These are phyloP conservation scores for Pichia nakasei DNA, from an alignment of 805 yeast species.

Conservation along the genomic window DNA sequence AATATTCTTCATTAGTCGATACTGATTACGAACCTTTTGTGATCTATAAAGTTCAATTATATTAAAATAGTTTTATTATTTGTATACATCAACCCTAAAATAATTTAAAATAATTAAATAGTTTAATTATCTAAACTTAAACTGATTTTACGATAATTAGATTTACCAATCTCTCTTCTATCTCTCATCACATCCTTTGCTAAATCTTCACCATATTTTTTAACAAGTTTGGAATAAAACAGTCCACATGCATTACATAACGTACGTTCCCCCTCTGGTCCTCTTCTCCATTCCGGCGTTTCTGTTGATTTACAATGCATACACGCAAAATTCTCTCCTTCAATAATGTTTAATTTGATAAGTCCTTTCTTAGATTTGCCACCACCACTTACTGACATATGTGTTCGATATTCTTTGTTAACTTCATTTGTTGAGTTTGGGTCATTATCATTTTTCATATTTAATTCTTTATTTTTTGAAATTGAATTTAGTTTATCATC, in stretches of 20 bases:
- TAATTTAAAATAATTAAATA: no score
- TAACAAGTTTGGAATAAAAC: constrained; percentile 58
- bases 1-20: constrained; percentile 88
- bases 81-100: no score
- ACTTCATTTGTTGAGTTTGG: no score
- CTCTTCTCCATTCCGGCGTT: constrained; percentile 82
- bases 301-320: constrained; percentile 40
- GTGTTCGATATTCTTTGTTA: not conserved
- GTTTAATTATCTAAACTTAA: no score
- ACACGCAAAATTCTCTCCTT: constrained; percentile 10
- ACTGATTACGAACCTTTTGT: constrained; percentile 96
- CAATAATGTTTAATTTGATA: not conserved
- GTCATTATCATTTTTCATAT: no score
- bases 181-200: constrained; percentile 37
- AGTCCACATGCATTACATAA: constrained; percentile 81
- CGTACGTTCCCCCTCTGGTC: constrained; percentile 69
- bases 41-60: constrained; percentile 49
- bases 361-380: not conserved
- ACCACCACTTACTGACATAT: not conserved
- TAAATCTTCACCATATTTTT: constrained; percentile 44
- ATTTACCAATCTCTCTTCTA: constrained; percentile 19
- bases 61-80: constrained; percentile 1
- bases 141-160: constrained; percentile 17
- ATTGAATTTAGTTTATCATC: not conserved
- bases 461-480: not conserved